phyloP scores from a whole-genome alignment of 768 basidiomycete genomes.

The Clathrus columnatus region DNA sequence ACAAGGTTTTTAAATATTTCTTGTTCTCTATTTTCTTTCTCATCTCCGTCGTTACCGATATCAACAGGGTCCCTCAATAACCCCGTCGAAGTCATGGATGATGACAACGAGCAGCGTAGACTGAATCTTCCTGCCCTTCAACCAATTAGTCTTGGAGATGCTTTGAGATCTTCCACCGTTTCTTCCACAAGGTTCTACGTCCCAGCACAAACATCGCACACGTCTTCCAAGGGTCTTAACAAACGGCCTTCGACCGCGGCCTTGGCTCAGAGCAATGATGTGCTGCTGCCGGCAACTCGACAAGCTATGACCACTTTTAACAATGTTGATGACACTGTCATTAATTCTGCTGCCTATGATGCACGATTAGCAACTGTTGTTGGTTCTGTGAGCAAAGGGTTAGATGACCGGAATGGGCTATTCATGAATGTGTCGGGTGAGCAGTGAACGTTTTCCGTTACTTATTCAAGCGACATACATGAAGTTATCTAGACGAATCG shows the following conservation, averaged over 20 bases:
- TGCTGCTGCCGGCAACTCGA: slow-evolving; percentile 2
- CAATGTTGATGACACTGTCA: slow-evolving; percentile 1
- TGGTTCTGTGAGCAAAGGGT: too few species aligned
- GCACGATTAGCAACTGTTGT: neutral
- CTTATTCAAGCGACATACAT: too few species aligned
- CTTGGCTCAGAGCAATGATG: slow-evolving; percentile 4
- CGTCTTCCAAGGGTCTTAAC: neutral
- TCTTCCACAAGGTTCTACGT: slow-evolving; percentile 1
- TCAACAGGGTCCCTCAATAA: neutral
- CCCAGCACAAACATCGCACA: neutral
- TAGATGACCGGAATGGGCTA: neutral
- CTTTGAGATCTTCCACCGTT: neutral
- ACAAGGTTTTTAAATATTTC: neutral
- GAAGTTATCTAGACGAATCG: neutral
- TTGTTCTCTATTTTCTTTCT: neutral
- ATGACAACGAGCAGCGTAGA: slow-evolving; percentile 5
- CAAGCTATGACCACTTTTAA: neutral
- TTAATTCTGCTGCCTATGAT: neutral
- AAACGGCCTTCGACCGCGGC: slow-evolving; percentile 11
- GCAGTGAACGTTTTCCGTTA: too few species aligned
- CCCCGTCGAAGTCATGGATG: neutral
- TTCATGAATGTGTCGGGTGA: neutral
- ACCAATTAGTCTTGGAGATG: slow-evolving; percentile 1
- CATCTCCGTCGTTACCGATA: neutral
- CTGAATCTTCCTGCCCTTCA: slow-evolving; percentile 6